Base-by-base conservation (phyloP, 2,329 filamentous ascomycete species). In the Ophiostoma australiae region DNA sequence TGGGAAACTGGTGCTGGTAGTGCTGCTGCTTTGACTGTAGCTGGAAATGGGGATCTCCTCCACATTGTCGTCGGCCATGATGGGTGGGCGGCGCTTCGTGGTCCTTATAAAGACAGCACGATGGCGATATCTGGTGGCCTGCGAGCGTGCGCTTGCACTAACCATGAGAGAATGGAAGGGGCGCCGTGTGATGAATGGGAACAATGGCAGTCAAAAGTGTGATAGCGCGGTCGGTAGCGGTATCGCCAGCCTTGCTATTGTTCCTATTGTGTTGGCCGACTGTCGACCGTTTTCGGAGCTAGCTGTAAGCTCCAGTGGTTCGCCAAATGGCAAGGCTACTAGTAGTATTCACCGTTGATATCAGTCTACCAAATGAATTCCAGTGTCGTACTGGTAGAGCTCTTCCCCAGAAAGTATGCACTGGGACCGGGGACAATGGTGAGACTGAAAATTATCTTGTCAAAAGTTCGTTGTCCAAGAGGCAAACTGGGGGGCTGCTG, bases 31-130 rank as follows among this genome's bases (percentile, higher is more conserved):
- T 35, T 20, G 20, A 66, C 13, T 68, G 68, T 39, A 35, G 65
- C 15, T 27, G 23, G 55, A 48, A 37, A 69, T 71, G 69, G 23
- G 37, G 31, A 73, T 68, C n/a, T 73, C 71, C 37, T 74, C 48
- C 6, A 68, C 67, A 33, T n/a, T 8, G 48, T 70, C 69, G 61
- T 69, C 71, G 1, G 73, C 72, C 73, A 74, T 72, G 61, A 31
- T 70, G n/a, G 71, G 68, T 8, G 31, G 0, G 68, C 65, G 70
- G 63, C 73, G 58, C 52, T 70, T 72, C 39, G 73, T 72, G 35
- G 58, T 74, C 35, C 73, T 75, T 74, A 71, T 74, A 73, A 75
- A 75, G 63, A 75, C 73, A 7, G 74, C 74, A 35, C 74, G 73
- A 68, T 71, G 71, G 69, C 74, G 72, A 61, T 74, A 72, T 67